phyloP scores from a whole-genome alignment of 331 rosid species.

The Acacia concinna region DNA sequence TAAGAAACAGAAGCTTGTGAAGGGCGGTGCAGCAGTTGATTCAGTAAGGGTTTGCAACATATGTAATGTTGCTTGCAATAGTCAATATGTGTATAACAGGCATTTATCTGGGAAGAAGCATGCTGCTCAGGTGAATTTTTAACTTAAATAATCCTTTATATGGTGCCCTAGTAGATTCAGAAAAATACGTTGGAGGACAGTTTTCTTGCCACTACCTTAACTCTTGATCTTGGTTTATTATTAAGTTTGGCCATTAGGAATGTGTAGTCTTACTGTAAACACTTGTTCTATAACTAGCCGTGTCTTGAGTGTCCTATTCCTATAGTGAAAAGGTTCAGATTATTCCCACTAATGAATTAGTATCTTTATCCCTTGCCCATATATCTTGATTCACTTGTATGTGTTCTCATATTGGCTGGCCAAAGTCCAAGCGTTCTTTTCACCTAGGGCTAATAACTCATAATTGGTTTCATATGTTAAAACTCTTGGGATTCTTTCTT shows the following conservation, averaged over 20 bases:
- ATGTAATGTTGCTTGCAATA: conserved; percentile 62
- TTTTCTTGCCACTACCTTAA: background rate
- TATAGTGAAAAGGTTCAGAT: background rate
- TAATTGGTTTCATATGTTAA: background rate
- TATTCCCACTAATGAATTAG: background rate
- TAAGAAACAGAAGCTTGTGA: conserved; percentile 47
- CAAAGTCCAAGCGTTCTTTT: background rate
- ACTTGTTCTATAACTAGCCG: background rate
- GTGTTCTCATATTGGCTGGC: background rate
- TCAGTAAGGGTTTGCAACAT: conserved; percentile 48
- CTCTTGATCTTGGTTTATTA: background rate
- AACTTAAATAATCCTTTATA: conserved; percentile 22
- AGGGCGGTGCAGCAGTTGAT: conserved; percentile 40
- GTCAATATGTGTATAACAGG: conserved; percentile 51
- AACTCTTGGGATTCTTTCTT: background rate
- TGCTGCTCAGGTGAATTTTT: conserved; percentile 54
- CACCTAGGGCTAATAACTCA: background rate
- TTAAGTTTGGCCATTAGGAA: background rate
- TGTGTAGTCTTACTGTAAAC: background rate
- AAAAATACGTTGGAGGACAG: background rate
- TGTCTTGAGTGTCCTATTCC: background rate
- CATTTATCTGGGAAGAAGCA: conserved; percentile 68
- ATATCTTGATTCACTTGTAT: background rate
- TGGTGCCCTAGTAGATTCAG: background rate
- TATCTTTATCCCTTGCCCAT: background rate